Base-by-base conservation (phyloP, 441 rosid genomes). In the Eutrema salsugineum region DNA sequence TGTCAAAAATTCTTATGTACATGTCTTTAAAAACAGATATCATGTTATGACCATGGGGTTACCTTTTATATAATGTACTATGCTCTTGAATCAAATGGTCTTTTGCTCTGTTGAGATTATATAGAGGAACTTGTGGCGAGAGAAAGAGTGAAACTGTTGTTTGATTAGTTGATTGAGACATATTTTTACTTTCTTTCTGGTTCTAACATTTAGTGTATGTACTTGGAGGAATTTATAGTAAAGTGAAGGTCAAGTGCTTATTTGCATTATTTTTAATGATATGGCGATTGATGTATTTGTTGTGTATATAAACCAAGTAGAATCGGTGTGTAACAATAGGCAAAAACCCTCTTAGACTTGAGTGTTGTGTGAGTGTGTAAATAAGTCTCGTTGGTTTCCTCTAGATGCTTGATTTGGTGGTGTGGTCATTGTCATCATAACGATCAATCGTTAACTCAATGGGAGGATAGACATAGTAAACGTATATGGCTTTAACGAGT, bases 1-100 rank as follows among this genome's bases (percentile, higher is more conserved):
- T 76, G 70, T 69, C 66, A 8, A 36, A 28, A 76, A 70, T 39
- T 63, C 55, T 69, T 76, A 70, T 76, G 79, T 76, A 76, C 75
- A 76, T 76, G 75, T 63, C 39, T 63, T 70, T n/a, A 63, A 28
- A 28, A 30, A 56, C 70, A 70, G 71, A 47, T 76, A 54, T 61
- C 64, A 44, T 46, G 75, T 63, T 47, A 76, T 75, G 69, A 68
- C 61, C 24, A 36, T 54, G 46, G 56, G 66, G 60, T 32, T n/a
- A n/a, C n/a, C n/a, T 40, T 62, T 49, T 75, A 69, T 63, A 56
- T 63, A 56, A 39, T 55, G 66, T n/a, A 55, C 33, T 54, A 39
- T 68, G 70, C 59, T 75, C 30, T 68, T 46, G 24, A 47, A 48
- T 54, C 66, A 62, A 17, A 32, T 75, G 58, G 66, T 68, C 28